Evolutionary conservation across 345 rosid genomes (phyloP), one percentile per base, ranked within the genome.

Genomic region (Noccaea bulbosa): DNA sequence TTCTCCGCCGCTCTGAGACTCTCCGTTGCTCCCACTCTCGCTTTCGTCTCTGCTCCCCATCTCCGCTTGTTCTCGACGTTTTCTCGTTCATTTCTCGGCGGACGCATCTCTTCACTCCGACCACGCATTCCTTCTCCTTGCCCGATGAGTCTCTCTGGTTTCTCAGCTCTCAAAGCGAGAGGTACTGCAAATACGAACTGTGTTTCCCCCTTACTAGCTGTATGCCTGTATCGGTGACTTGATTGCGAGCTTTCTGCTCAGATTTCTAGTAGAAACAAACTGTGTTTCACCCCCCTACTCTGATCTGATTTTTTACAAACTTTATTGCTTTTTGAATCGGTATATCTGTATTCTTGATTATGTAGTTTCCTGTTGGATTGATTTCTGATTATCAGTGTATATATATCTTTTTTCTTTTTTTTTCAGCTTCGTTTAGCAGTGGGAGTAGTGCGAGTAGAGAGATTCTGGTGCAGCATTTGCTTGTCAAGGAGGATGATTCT

Each of bases 401-500:
- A 1, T 37, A 47, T 46, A 20, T 20, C 22, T 32, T 32, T 38
- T 65, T 12, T 32, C 33, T 65, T 12, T 27, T 7, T 24, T 16
- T 66, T 45, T 2, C 86, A 79, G 96, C 92, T 78, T 85, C 93
- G 2, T 83, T 81, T 61, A 84, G 85, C 71, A 56, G 87, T 34
- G 84, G 59, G 33, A 65, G 86, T 53, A 61, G 84, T 65, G 74
- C 59, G 52, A 78, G 61, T 34, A 82, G 81, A 73, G 98, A 93
- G 78, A 73, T 88, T 45, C 67, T 90, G 71, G 97, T 93, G 65
- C 92, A 93, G 71, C 97, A 93, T 65, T 82, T 93, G 83, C 97
- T 93, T 68, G 82, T 93, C 16, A 87, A 90, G 82, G 88, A 81
- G 74, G 84, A 81, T 48, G 97, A 90, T 51, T 57, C 69, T 53